These are phyloP conservation scores for Erodium maritimum DNA, from an alignment of 345 rosid genomes.

Conservation along the genomic window DNA sequence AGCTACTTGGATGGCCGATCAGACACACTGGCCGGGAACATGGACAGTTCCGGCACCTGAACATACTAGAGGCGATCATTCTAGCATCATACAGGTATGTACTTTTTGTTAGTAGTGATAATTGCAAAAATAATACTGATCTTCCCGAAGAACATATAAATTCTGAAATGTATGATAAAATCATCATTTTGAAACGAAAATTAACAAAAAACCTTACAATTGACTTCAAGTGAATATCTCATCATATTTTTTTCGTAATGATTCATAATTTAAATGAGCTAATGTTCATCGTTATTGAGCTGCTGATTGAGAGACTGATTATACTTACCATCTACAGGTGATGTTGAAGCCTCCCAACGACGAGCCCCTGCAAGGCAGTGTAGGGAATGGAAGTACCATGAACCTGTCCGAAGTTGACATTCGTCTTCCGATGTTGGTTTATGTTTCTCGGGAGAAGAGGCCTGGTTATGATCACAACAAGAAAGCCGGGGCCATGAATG, in stretches of 20 bases:
- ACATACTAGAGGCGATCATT: conserved; percentile 68
- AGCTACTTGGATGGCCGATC: conserved; percentile 87
- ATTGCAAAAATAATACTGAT: not conserved
- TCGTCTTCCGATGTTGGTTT: conserved; percentile 76
- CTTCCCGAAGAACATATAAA: not conserved
- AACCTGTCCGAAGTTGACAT: conserved; percentile 53
- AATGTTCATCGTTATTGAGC: not conserved
- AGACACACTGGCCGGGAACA: conserved; percentile 78
- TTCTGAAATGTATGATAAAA: not conserved
- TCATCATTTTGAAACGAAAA: no score
- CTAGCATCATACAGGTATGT: conserved; percentile 62
- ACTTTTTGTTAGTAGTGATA: not conserved
- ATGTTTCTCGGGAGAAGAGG: conserved; percentile 71
- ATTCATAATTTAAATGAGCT: no score
- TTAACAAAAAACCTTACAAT: no score
- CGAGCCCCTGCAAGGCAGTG: conserved; percentile 28
- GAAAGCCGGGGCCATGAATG: conserved; percentile 94
- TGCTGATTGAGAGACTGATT: not conserved
- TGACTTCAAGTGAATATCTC: no score
- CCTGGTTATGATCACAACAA: conserved; percentile 87
- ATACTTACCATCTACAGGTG: conserved; percentile 27
- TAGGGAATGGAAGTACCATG: conserved; percentile 21
- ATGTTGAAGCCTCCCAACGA: conserved; percentile 62
- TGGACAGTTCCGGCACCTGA: conserved; percentile 50
- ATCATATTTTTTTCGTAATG: no score